Base-by-base conservation (phyloP, 2,329 filamentous ascomycete species). In the Rhynchosporium agropyri region DNA sequence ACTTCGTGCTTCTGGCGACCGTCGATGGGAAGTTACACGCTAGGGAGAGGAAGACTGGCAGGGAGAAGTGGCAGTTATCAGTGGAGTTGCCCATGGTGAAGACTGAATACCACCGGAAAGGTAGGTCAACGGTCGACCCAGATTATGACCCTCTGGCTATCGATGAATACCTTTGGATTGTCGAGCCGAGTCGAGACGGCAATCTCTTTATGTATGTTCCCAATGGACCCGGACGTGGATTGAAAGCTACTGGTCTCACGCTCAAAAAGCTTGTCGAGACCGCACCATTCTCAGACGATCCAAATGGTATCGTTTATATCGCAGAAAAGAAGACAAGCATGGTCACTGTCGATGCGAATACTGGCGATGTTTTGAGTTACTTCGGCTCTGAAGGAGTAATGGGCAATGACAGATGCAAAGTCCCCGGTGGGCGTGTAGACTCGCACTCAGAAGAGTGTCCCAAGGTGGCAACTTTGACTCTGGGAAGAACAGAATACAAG, bases 1-100 rank as follows among this genome's bases (percentile, higher is more conserved):
- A 98, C 83, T 96, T 97, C 86, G 91, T 98, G 81, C 91, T 99
- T 83, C 84, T 99, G 90, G 94, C 95, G 91, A 98, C 95, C 85
- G 91, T 98, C 86, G 93, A 98, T 83, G 95, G 95, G 83, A 91
- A 92, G 76, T 86, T 98, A 74, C 91, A 97, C 80, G 93, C 94
- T 76, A 88, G 88, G 77, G 92, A 97, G 80, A 87, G 95, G 73
- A 90, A 89, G 75, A 95, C 90, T 58, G 95, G 95, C 71, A 84
- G 88, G 67, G 84, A 89, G 71, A 89, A 88, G 75, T 98, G 95
- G 95, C 89, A 90, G 73, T 83, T 97, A 65, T 87, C 92, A 76
- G 86, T 90, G 65, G 90, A 92, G 70, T 87, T 89, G 71, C 91
- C 94, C 70, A 93, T 97, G 86, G 89, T 98, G 66, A 90, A 97